phyloP scores from a whole-genome alignment of 495 filamentous ascomycete species.

The Penicillium paxilli region DNA sequence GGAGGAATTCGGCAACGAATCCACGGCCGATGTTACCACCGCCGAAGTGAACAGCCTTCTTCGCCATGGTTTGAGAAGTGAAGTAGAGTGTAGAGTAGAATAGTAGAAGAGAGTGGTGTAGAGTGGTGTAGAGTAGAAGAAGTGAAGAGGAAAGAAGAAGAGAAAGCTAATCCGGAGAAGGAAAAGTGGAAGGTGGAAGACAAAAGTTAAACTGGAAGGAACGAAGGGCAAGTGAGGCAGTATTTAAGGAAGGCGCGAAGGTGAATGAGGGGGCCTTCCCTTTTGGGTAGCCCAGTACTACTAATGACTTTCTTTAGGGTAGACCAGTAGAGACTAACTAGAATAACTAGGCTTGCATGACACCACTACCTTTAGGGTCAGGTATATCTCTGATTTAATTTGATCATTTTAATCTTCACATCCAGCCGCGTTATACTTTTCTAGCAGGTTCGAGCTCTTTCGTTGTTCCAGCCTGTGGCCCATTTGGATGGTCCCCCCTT shows the following conservation, averaged over 20 bases:
- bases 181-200: neutral
- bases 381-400: too few species aligned
- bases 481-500: neutral
- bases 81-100: neutral
- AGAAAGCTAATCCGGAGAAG: neutral
- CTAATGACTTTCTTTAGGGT: too few species aligned
- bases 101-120: neutral
- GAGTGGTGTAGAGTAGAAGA: too few species aligned
- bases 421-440: conserved; percentile 1
- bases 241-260: neutral
- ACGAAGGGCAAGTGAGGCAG: neutral
- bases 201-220: neutral
- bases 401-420: too few species aligned
- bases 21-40: conserved; percentile 86
- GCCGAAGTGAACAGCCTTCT: conserved; percentile 90
- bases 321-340: too few species aligned
- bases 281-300: too few species aligned
- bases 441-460: neutral
- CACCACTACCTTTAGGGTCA: too few species aligned
- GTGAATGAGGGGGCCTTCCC: neutral
- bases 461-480: neutral
- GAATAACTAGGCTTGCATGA: too few species aligned
- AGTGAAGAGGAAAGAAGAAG: neutral
- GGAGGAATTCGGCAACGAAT: conserved; percentile 73
- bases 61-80: conserved; percentile 52